These are phyloP conservation scores for Vitis amurensis DNA, from an alignment of 164 flowering plant genomes.

Conservation along the genomic window DNA sequence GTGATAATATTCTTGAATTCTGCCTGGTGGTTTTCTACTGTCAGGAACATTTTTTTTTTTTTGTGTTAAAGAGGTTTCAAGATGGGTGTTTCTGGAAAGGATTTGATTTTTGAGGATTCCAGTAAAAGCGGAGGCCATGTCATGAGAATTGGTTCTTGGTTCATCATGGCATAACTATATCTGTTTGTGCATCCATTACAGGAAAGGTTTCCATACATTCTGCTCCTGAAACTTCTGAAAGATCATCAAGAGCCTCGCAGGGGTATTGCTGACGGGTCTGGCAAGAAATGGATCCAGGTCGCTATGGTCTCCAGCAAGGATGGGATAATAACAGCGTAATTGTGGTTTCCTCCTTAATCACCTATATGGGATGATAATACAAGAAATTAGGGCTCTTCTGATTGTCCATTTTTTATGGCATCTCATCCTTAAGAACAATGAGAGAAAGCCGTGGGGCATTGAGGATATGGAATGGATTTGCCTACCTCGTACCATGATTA, in stretches of 20 bases:
- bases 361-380: slow-evolving; percentile 84
- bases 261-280: slow-evolving; percentile 32
- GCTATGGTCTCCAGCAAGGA: slow-evolving; percentile 96
- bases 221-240: slow-evolving; percentile 54
- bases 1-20: too few relatives aligned
- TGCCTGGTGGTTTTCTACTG: too few relatives aligned
- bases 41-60: background rate
- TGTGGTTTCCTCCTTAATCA: slow-evolving; percentile 97
- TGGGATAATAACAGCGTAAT: slow-evolving; percentile 99
- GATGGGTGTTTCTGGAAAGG: slow-evolving; percentile 42
- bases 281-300: slow-evolving; percentile 89
- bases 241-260: slow-evolving; percentile 49
- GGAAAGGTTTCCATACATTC: slow-evolving; percentile 64
- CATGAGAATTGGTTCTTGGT: slow-evolving; percentile 49
- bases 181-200: slow-evolving; percentile 92
- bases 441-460: slow-evolving; percentile 78
- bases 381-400: slow-evolving; percentile 79
- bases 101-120: slow-evolving; percentile 48
- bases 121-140: slow-evolving; percentile 47
- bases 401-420: slow-evolving; percentile 73
- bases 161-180: slow-evolving; percentile 57
- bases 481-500: slow-evolving; percentile 67
- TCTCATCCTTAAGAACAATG: slow-evolving; percentile 68
- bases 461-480: slow-evolving; percentile 96
- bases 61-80: slow-evolving; percentile 23